phyloP scores from a whole-genome alignment of 768 basidiomycete genomes.

The Xerocomellus chrysenteron region DNA sequence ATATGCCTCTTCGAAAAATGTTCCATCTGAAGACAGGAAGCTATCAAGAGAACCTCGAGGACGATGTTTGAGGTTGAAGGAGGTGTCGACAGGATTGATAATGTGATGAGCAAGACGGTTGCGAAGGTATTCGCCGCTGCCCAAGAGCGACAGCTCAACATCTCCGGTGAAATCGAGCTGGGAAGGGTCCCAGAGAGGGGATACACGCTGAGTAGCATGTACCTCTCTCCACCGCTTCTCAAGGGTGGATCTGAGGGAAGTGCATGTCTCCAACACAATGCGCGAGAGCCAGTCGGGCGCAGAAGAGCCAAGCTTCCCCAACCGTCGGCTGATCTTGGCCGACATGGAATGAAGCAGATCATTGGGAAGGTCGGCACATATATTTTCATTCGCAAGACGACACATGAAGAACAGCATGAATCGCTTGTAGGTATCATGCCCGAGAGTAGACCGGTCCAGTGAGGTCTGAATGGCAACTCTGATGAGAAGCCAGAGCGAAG shows the following conservation, averaged over 20 bases:
- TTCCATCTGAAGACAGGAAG: background rate
- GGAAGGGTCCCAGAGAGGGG: conserved; percentile 32
- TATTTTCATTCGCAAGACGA: conserved; percentile 5
- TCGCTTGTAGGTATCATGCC: conserved; percentile 25
- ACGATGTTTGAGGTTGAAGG: conserved; percentile 4
- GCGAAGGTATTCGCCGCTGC: conserved; percentile 30
- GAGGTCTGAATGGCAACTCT: conserved; percentile 36
- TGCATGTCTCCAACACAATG: conserved; percentile 3
- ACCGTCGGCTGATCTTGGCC: conserved; percentile 37
- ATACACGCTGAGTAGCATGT: conserved; percentile 25
- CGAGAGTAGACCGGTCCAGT: conserved; percentile 16
- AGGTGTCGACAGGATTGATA: background rate
- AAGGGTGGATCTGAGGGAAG: conserved; percentile 18
- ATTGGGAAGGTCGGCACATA: conserved; percentile 13
- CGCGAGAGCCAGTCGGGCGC: conserved; percentile 13
- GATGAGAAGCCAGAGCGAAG: conserved; percentile 37
- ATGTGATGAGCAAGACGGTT: conserved; percentile 7
- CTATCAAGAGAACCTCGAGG: conserved; percentile 9
- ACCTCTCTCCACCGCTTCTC: conserved; percentile 37
- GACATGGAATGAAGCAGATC: conserved; percentile 39
- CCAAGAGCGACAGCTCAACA: conserved; percentile 32
- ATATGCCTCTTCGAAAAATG: conserved; percentile 8
- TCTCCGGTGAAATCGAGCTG: conserved; percentile 30
- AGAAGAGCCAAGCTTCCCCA: conserved; percentile 27
- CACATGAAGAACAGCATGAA: conserved; percentile 33